Base-by-base conservation (phyloP, 139 green algal genomes). In the Axilococcus clingmanii region DNA sequence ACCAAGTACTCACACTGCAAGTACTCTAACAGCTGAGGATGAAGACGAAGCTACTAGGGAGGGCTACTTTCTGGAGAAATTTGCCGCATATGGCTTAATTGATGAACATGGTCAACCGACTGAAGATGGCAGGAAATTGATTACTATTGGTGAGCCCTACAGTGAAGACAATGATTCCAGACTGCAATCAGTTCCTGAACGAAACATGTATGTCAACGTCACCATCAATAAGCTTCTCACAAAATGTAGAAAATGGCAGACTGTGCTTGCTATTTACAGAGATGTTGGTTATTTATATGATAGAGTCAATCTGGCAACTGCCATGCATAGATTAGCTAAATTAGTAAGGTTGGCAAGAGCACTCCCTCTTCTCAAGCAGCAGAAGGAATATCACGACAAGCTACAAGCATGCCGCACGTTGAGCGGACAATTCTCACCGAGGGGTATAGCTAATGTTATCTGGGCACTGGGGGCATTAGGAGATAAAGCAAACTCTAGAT, bases 301-400 rank as follows among this genome's bases (percentile, higher is more conserved):
- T 56, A 59, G 62, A 33, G 80, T 89, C 64, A 91, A 89, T 63
- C 57, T 82, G 42, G 71, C 63, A 43, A 80, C 69, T 7, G 74
- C 82, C 1, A 66, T 91, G 28, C 67, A 83, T 11, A 62, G 72
- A 5, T 46, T 82, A 37, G 80, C 76, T 27, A 87, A 84, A 55
- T 52, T 86, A n/a, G 55, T 71, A 14, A 36, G 45, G 16, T 49
- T 36, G 32, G 34, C 33, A 28, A 24, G 34, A 46, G 27, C 29
- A 20, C 7, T 12, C 6, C 19, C 43, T 44, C 40, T 44, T 23
- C n/a, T n/a, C 56, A 11, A n/a, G n/a, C 16, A 4, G 8, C 52
- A 73, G 4, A 69, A 72, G 49, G 33, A 50, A 19, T 11, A 43
- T 3, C 45, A 61, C 15, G 74, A 57, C 51, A 79, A 79, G 65